Conservation (phyloP, 75 land plant genomes). For the Cryptomeria japonica region DNA sequence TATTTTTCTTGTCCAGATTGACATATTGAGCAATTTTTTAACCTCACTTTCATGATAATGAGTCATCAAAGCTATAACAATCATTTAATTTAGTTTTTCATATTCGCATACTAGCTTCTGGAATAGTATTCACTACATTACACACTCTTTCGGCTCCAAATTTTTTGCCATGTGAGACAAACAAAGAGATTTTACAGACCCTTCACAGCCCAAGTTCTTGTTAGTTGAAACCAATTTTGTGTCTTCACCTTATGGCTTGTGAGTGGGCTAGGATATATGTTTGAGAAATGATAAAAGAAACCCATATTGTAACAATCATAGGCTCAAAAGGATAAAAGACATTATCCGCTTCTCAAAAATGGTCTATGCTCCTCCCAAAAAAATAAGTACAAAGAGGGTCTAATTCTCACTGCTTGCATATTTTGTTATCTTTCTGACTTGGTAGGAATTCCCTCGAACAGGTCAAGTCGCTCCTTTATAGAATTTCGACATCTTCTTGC, state of each 20-base stretch:
- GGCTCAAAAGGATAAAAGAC: slow-evolving; percentile 5
- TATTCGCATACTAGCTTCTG: background rate
- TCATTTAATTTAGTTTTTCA: background rate
- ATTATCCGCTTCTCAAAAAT: background rate
- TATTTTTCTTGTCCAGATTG: background rate
- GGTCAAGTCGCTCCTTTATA: slow-evolving; percentile 52
- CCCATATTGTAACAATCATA: background rate
- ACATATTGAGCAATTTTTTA: background rate
- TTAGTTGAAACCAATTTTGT: background rate
- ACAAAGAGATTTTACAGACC: background rate
- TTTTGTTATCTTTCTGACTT: slow-evolving; percentile 31
- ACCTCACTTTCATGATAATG: background rate
- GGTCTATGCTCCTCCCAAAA: slow-evolving; percentile 1
- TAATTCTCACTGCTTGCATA: background rate
- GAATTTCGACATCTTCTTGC: slow-evolving; percentile 69
- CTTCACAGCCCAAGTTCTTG: background rate
- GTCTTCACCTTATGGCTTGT: background rate
- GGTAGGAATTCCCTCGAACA: slow-evolving; percentile 74
- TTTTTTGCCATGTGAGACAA: background rate
- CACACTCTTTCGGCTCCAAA: background rate
- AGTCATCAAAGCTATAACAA: background rate
- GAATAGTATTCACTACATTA: background rate
- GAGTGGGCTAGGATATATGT: background rate
- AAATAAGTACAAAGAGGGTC: background rate
- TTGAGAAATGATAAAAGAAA: background rate